phyloP scores from a whole-genome alignment of 1,139 yeast species.

The Kurtzmaniella natalensis region DNA sequence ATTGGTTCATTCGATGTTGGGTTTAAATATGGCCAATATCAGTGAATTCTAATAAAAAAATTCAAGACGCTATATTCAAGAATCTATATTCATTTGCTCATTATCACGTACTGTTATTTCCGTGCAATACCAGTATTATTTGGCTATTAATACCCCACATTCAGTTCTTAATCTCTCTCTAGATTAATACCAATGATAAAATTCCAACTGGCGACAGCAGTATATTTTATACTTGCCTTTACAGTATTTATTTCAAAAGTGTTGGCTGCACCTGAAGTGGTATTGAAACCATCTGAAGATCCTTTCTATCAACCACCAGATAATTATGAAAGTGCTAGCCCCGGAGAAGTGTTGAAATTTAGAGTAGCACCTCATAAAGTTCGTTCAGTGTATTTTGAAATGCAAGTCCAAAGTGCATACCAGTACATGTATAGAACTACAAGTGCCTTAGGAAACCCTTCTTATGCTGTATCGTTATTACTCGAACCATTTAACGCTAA shows the following conservation, averaged over 20 bases:
- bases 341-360: conserved; percentile 19
- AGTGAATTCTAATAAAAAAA: too few relatives aligned
- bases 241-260: background rate
- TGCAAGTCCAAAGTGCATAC: conserved; percentile 9
- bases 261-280: conserved; percentile 4
- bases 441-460: conserved; percentile 15
- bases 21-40: too few relatives aligned
- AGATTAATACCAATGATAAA: too few relatives aligned
- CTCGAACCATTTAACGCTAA: conserved; percentile 16
- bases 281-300: conserved; percentile 12
- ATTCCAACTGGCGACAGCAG: too few relatives aligned
- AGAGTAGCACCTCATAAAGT: conserved; percentile 19
- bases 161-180: too few relatives aligned
- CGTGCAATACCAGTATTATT: too few relatives aligned
- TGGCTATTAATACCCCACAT: too few relatives aligned
- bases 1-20: too few relatives aligned
- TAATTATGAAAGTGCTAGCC: conserved; percentile 15
- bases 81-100: too few relatives aligned
- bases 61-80: too few relatives aligned
- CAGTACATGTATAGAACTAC: conserved; percentile 17
- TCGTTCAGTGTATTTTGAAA: conserved; percentile 11
- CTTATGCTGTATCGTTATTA: conserved; percentile 16
- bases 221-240: background rate
- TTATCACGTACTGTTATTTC: too few relatives aligned
- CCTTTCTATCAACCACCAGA: conserved; percentile 20